Conservation (phyloP, 2,329 filamentous ascomycete genomes). For the Cladosporium sp. region DNA sequence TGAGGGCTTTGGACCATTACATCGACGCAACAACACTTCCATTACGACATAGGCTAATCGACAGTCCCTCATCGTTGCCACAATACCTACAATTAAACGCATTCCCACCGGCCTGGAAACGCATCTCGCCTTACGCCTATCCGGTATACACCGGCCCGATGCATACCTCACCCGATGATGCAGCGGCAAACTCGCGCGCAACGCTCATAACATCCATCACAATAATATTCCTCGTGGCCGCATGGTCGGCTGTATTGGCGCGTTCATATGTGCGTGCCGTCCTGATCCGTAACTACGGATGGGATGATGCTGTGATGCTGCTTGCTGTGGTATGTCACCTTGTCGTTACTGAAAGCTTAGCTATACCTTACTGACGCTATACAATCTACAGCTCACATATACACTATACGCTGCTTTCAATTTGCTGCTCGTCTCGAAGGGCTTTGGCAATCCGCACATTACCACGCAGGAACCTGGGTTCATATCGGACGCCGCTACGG, state of each 20-base stretch:
- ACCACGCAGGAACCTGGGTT: background rate
- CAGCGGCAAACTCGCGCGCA: background rate
- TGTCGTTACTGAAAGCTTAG: background rate
- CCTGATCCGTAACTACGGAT: conserved; percentile 44
- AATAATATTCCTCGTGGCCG: conserved; percentile 36
- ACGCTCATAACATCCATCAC: conserved; percentile 15
- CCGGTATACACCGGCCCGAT: background rate
- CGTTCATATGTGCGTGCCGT: conserved; percentile 43
- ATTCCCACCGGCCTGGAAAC: background rate
- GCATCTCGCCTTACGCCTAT: background rate
- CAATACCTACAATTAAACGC: background rate
- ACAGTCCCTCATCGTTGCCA: too few species aligned
- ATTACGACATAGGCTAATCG: background rate
- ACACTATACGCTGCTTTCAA: conserved; percentile 19
- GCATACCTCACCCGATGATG: background rate
- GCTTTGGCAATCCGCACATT: conserved; percentile 3
- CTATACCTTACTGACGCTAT: conserved; percentile 10
- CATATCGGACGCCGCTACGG: background rate
- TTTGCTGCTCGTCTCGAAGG: conserved; percentile 10
- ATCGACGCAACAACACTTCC: background rate
- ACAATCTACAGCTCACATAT: background rate
- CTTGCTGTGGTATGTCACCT: conserved; percentile 38
- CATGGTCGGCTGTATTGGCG: conserved; percentile 42
- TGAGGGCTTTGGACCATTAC: too few species aligned
- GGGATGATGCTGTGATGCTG: conserved; percentile 46